Evolutionary conservation across 2,329 filamentous ascomycete species (phyloP).

Genomic region (Pleomassaria siparia): DNA sequence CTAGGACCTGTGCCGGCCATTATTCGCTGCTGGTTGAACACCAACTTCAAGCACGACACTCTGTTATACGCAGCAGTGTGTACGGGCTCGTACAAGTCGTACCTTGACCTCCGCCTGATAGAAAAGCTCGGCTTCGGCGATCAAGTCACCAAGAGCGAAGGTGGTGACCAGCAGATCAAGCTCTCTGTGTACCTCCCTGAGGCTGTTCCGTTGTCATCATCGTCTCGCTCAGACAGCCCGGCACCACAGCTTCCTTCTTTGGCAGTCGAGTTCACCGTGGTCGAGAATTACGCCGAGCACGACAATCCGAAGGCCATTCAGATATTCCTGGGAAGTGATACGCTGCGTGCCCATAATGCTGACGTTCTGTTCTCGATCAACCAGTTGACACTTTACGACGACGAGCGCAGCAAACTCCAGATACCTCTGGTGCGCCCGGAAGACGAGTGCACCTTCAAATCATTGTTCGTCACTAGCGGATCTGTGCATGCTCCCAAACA

Average conservation of each 20-base stretch:
- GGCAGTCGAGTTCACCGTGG: conserved; percentile 75
- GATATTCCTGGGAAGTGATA: conserved; percentile 87
- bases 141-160: conserved; percentile 65
- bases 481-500: conserved; percentile 7
- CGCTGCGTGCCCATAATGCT: conserved; percentile 80
- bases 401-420: conserved; percentile 81
- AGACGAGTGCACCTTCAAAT: conserved; percentile 77
- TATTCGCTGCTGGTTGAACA: conserved; percentile 92
- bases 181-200: conserved; percentile 88
- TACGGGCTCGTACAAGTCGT: conserved; percentile 85
- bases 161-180: conserved; percentile 69
- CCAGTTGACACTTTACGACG: conserved; percentile 81
- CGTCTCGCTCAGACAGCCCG: conserved; percentile 71
- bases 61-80: conserved; percentile 91
- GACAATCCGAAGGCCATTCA: conserved; percentile 67
- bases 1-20: conserved; percentile 90
- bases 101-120: conserved; percentile 74
- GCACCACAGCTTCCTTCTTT: conserved; percentile 80
- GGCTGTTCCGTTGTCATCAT: conserved; percentile 77
- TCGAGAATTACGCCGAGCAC: conserved; percentile 56
- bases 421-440: conserved; percentile 93
- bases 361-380: conserved; percentile 93
- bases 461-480: conserved; percentile 63
- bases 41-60: conserved; percentile 84
- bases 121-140: conserved; percentile 71